Evolutionary conservation across 306 rosid species (phyloP), one percentile per base, ranked within the genome.

Genomic region (Begonia peltatifolia): DNA sequence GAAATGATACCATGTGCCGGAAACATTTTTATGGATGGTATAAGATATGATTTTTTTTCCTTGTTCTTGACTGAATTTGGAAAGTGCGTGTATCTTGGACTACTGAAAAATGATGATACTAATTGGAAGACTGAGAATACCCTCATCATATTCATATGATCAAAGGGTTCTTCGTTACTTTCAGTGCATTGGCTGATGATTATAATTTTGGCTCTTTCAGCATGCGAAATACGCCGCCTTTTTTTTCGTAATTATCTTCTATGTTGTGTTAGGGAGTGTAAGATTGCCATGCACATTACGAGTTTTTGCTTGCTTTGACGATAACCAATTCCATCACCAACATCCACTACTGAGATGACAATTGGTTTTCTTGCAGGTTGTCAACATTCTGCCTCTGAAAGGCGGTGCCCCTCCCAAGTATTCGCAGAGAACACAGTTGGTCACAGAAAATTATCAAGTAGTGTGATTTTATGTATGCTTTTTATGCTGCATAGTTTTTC

Each of bases 361-460:
- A 15, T 6, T 38, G 36, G 47, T 38, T 5, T 3, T 9, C 10
- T 52, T 63, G 62, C 68, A 82, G 93, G 87, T 82, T 59, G 71
- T 67, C 9, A 85, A 71, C 64, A 60, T 85, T 68, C 59, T 89
- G 61, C 95, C 94, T 22, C 70, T 63, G 16, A 80, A 60, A 59
- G 94, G 95, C 49, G 87, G 95, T 43, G 77, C 71, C 63, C 76
- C 87, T 54, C 97, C 97, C 62, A 82, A 69, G 65, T 76, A 59
- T 64, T 38, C 85, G 52, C 97, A 89, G 79, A 82, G 97, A 75
- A 82, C 93, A 51, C 97, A 89, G 55, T 71, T 89, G 75, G 52
- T 85, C 50, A 70, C 97, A 1, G 97, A 89, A 69, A 80, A 78
- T 65, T 89, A 89, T 64, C 90, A 79, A 73, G 88, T 84, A 48